phyloP scores from a whole-genome alignment of 495 filamentous ascomycete species.

The Aspergillus saccharolyticus region DNA sequence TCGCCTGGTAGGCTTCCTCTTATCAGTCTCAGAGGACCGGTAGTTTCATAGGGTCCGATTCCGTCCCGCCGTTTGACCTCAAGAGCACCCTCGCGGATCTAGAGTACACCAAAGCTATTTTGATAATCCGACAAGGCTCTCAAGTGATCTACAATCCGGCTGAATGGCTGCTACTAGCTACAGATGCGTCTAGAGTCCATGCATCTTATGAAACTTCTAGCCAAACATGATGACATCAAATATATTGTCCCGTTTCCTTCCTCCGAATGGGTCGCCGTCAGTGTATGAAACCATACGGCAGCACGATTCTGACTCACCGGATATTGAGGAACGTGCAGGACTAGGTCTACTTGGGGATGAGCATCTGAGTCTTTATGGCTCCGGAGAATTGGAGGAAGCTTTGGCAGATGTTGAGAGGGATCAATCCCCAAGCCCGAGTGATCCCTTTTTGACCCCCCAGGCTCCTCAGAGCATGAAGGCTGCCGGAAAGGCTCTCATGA shows the following conservation, averaged over 20 bases:
- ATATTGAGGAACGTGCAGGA: conserved; percentile 65
- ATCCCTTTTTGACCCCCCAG: conserved; percentile 30
- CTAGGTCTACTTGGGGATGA: conserved; percentile 65
- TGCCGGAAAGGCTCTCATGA: conserved; percentile 13
- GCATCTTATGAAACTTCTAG: conserved; percentile 11
- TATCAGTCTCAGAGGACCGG: not conserved
- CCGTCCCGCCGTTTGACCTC: not conserved
- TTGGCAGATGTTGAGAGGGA: conserved; percentile 59
- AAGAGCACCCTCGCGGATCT: not conserved
- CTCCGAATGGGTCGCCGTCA: conserved; percentile 57
- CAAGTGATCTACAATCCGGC: conserved; percentile 10
- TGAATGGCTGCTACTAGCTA: conserved; percentile 17
- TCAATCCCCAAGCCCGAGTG: conserved; percentile 54
- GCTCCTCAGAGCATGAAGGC: conserved; percentile 11
- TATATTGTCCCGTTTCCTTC: conserved; percentile 68
- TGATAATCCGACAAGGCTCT: conserved; percentile 13
- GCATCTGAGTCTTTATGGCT: conserved; percentile 58
- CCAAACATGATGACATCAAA: conserved; percentile 67
- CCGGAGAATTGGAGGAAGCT: conserved; percentile 66
- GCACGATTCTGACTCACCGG: conserved; percentile 56
- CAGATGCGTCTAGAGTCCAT: conserved; percentile 13
- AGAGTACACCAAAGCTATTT: not conserved
- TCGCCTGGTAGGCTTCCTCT: not conserved
- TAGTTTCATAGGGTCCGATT: not conserved
- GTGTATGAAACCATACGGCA: conserved; percentile 67